Percentiles rank a stretch among this genome's conserved stretches.
These are phyloP conservation scores for Melampsora americana DNA, from an alignment of 1,284 basidiomycete genomes.

Conservation along the genomic window DNA sequence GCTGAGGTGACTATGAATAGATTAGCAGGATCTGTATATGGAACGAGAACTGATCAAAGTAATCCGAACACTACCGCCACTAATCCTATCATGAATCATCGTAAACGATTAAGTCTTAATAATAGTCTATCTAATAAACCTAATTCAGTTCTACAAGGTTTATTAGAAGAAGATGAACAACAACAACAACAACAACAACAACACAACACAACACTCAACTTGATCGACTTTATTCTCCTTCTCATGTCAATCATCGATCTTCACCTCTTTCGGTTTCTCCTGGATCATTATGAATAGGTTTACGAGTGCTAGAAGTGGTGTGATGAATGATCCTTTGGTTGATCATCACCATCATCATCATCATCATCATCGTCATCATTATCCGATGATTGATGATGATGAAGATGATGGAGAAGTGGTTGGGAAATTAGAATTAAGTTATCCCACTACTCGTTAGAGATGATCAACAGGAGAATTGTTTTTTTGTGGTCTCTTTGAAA, in stretches of 20 bases:
- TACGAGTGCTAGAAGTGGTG: no score
- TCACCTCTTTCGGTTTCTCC: no score
- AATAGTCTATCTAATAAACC: slow-evolving; percentile 6
- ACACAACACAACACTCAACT: no score
- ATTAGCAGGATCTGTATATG: slow-evolving; percentile 18
- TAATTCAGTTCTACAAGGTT: slow-evolving; percentile 1
- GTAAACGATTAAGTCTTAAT: background rate
- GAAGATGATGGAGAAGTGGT: background rate
- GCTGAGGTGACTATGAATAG: slow-evolving; percentile 22
- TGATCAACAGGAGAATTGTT: no score
- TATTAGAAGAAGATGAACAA: slow-evolving; percentile 10
- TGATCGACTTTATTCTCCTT: no score
- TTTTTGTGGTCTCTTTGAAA: no score
- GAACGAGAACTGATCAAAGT: background rate
- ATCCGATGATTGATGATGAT: background rate
- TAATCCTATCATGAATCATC: background rate
- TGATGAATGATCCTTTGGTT: no score
- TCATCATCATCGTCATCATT: no score
- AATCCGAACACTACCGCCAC: background rate
- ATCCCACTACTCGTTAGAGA: background rate
- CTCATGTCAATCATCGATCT: no score
- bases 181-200: background rate
- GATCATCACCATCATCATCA: no score
- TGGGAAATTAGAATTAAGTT: background rate
- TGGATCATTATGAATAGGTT: no score